Evolutionary conservation across 148 eudicot genomes (phyloP).

Genomic region (Fallopia convolvulus): DNA sequence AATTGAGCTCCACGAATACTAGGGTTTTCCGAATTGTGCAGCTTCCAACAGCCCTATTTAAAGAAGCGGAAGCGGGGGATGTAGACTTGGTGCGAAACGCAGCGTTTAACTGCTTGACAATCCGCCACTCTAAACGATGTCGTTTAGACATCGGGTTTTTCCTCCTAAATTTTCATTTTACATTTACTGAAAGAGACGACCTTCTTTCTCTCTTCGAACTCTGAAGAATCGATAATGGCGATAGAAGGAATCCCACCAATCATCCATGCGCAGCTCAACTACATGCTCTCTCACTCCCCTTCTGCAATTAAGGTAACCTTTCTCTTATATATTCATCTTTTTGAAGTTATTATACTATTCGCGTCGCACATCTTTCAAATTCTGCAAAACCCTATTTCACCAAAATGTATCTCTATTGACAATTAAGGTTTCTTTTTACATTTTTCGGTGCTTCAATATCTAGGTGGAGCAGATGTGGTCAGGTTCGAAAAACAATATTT

Average conservation of each 20-base stretch:
- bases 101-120: background rate
- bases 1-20: background rate
- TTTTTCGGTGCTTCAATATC: background rate
- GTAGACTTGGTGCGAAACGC: background rate
- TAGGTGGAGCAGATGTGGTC: constrained; percentile 95
- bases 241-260: constrained; percentile 72
- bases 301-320: constrained; percentile 52
- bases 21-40: background rate
- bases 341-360: background rate
- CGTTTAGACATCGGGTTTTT: background rate
- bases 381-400: constrained; percentile 13
- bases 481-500: constrained; percentile 47
- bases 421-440: background rate
- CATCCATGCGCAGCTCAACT: constrained; percentile 62
- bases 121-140: background rate
- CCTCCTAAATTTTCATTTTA: background rate
- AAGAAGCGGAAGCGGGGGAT: background rate
- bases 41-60: background rate
- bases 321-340: background rate
- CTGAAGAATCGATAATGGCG: constrained; percentile 38
- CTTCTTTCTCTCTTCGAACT: background rate
- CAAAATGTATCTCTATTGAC: background rate
- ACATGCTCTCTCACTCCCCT: constrained; percentile 65
- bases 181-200: background rate
- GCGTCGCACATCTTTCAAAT: background rate